Evolutionary conservation across 129 eudicot species (phyloP).

Genomic region (Gnaphalium uliginosum): DNA sequence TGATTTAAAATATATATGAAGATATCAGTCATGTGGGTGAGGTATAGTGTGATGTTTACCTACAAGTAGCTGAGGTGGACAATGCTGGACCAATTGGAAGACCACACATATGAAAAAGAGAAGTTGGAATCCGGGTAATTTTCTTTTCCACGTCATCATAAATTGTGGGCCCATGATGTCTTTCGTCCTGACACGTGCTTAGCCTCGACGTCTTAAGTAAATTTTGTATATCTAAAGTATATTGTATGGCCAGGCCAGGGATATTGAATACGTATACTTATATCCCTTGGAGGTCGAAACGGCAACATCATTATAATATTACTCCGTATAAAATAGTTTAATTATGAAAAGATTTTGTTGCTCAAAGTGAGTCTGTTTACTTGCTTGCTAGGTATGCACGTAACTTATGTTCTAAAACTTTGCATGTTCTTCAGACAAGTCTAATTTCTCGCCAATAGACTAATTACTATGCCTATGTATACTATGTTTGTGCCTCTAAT

Average conservation of each 20-base stretch:
- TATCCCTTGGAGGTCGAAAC: slow-evolving; percentile 20
- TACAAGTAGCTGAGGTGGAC: slow-evolving; percentile 27
- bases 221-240: neutral
- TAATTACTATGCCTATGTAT: neutral
- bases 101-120: slow-evolving; percentile 1
- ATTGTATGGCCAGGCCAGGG: neutral
- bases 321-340: neutral
- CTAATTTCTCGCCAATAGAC: neutral
- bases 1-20: slow-evolving; percentile 14
- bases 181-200: slow-evolving; percentile 7
- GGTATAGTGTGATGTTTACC: slow-evolving; percentile 22
- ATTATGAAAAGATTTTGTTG: neutral
- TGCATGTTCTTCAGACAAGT: neutral
- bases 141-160: slow-evolving; percentile 25
- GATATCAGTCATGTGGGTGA: slow-evolving; percentile 24
- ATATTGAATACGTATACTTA: neutral
- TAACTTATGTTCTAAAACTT: neutral
- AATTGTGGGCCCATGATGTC: slow-evolving; percentile 15
- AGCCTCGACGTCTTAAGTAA: slow-evolving; percentile 4
- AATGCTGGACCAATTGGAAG: neutral
- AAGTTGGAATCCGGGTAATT: slow-evolving; percentile 4
- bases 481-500: neutral
- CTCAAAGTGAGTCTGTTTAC: neutral
- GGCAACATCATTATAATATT: neutral
- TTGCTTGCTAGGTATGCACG: neutral